Percentiles rank a stretch among this genome's conserved stretches.
Conservation (phyloP, 2,329 filamentous ascomycete genomes). For the Diaporthe longicolla region DNA sequence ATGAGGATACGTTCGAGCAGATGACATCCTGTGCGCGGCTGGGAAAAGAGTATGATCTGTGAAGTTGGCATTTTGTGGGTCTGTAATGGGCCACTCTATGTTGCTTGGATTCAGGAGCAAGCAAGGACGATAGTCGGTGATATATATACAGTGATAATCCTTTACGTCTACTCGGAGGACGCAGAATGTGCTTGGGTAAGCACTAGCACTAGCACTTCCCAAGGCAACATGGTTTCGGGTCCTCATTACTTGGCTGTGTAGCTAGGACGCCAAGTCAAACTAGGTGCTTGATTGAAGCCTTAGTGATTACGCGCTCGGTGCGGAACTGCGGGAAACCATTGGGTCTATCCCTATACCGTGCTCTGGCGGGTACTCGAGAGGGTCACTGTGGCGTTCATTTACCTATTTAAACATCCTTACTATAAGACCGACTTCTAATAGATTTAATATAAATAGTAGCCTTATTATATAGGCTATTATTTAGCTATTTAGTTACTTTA, state of each 20-base stretch:
- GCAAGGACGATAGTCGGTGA: background rate
- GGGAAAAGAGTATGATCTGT: constrained; percentile 21
- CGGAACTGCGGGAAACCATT: background rate
- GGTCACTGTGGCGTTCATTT: too few relatives aligned
- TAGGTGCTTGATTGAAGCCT: background rate
- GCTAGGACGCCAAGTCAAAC: background rate
- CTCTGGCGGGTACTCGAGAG: too few relatives aligned
- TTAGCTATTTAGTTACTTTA: too few relatives aligned
- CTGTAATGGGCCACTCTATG: background rate
- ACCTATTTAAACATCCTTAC: too few relatives aligned
- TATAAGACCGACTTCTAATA: too few relatives aligned
- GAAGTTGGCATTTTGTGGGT: background rate
- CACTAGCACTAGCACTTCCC: background rate
- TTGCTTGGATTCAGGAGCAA: background rate
- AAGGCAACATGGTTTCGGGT: background rate
- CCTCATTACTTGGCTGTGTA: background rate
- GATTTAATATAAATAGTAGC: too few relatives aligned
- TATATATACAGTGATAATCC: background rate
- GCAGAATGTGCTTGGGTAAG: background rate
- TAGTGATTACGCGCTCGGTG: background rate
- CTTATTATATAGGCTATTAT: too few relatives aligned
- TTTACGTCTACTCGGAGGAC: background rate
- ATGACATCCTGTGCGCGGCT: constrained; percentile 22
- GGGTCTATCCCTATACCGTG: too few relatives aligned
- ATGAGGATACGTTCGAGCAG: constrained; percentile 7